Evolutionary conservation across 345 rosid genomes (phyloP), one percentile per base, ranked within the genome.

Genomic region (Conringia planisiliqua): DNA sequence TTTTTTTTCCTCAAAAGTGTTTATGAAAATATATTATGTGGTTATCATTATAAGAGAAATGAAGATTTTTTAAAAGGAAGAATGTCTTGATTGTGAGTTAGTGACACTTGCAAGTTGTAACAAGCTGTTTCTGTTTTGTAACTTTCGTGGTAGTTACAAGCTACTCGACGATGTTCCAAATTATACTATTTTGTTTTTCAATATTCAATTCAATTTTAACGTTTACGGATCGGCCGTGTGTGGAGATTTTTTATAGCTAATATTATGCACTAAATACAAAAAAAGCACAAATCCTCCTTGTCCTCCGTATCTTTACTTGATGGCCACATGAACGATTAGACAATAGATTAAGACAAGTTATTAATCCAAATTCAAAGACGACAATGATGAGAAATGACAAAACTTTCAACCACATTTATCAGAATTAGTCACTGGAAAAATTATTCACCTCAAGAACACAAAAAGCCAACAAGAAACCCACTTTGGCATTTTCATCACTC

Each of bases 401-500:
- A 61, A 62, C 30, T 64, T 51, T 42, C 36, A 63, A 42, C 54
- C 22, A 47, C 24, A 52, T 27, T 35, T 39, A 29, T 43, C 66
- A 44, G 58, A 44, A 22, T 2, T 6, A 72, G 12, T 52, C 70
- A 20, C 33, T 59, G 3, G 4, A 39, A 62, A 30, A 22, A 29
- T 29, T 12, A 62, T 52, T 29, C 16, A 18, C 40, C 55, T 22
- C 3, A 24, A 51, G 61, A 63, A 42, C 36, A 62, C 6, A 51
- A 61, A 69, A 24, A 20, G 38, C 30, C 75, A 72, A 9, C 70
- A 62, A 62, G 22, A 72, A 63, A 63, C n/a, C 71, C 66, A 66
- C 72, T 58, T 58, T 46, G 54, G 11, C 68, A 17, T 71, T 71
- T 47, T 47, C 36, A 38, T 69, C 33, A 83, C 36, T 85, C 93